phyloP scores from a whole-genome alignment of 140 eudicot species.

The Ambrosia hybrid region DNA sequence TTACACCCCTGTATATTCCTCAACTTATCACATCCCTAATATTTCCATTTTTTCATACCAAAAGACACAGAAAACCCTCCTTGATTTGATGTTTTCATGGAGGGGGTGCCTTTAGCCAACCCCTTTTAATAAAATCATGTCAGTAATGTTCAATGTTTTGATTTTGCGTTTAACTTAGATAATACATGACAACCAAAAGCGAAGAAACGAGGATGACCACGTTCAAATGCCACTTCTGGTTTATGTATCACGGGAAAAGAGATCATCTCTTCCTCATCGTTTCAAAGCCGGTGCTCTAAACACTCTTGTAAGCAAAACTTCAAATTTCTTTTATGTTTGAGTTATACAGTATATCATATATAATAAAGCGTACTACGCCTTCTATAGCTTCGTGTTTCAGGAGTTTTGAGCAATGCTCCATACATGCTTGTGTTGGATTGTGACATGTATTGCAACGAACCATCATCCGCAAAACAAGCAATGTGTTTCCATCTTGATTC shows the following conservation, averaged over 20 bases:
- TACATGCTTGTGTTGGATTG: constrained; percentile 64
- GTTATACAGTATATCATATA: no score
- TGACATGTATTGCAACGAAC: constrained; percentile 78
- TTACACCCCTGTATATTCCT: no score
- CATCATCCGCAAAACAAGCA: constrained; percentile 74
- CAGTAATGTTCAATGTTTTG: not conserved
- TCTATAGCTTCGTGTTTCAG: constrained; percentile 73
- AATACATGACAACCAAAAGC: constrained; percentile 40
- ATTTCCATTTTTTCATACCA: no score
- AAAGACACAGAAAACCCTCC: no score
- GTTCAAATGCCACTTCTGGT: constrained; percentile 62
- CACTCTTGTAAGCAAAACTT: constrained; percentile 45
- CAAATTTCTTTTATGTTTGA: not conserved
- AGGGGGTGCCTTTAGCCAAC: no score
- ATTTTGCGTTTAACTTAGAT: constrained; percentile 35
- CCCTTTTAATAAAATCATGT: not conserved
- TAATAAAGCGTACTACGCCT: not conserved
- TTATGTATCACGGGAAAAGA: constrained; percentile 66
- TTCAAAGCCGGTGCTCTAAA: constrained; percentile 87
- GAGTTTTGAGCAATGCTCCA: constrained; percentile 59
- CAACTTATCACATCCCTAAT: no score
- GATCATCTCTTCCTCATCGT: constrained; percentile 63
- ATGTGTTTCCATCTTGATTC: constrained; percentile 82
- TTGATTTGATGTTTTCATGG: no score
- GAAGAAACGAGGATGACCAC: constrained; percentile 23